Evolutionary conservation across 352 stramenopile species (phyloP), one percentile per base, ranked within the genome.

Genomic region (Phytophthora cryptogea): DNA sequence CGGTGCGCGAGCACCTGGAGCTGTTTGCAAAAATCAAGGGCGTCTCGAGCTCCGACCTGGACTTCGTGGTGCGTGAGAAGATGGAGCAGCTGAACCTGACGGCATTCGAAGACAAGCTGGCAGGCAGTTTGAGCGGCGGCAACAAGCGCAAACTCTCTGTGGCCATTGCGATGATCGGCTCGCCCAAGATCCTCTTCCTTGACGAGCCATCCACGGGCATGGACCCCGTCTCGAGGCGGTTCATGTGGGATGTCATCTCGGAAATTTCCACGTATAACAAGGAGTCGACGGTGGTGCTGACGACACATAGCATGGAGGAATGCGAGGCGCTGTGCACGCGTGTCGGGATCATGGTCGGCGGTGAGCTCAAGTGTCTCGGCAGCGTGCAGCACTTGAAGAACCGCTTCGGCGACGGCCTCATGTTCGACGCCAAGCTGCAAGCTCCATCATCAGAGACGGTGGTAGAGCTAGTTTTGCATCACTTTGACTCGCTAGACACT

Each of bases 251-350:
- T 39, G 80, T 97, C 11, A 96, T 97, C 43, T 86, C 83, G 0
- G 74, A 89, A 32, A 87, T 94, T 50, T 88, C 82, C 32, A 92
- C 82, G 3, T 70, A 69, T 39, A 67, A 73, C 62, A 83, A 92
- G 42, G 67, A 86, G 28, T 83, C 83, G 27, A 90, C 83, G 13
- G 88, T 98, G 49, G 72, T 98, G 33, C 71, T 98, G 43, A 98
- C 95, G 9, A 98, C 94, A 2, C 95, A 99, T 73, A 97, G 89
- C 52, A 98, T 99, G 96, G 85, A 98, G 52, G 95, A 99, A 68
- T 96, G 83, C 16, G 96, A 99, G 54, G 88, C 87, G 23, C 73
- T 99, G 23, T 98, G 93, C 55, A 89, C 91, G 20, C 85, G 93
- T 27, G 92, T 99, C 42, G 94, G 86, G 6, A 98, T 99, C 64